Conservation (phyloP, 148 eudicot genomes). For the Rhododendron ferrugineum region DNA sequence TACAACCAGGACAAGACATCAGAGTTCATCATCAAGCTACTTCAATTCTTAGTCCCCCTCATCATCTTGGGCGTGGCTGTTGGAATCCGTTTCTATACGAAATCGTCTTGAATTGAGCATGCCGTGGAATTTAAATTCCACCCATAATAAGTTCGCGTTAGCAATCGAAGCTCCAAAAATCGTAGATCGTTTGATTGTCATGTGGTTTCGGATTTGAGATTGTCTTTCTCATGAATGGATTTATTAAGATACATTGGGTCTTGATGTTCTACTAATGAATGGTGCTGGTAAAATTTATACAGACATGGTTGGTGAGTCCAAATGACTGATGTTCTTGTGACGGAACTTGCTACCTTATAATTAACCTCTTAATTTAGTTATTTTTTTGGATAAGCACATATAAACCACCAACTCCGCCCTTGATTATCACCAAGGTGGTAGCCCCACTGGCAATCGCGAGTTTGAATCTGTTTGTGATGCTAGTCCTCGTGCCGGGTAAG, state of each 20-base stretch:
- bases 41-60: constrained; percentile 84
- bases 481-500: too few relatives aligned
- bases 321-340: background rate
- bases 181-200: background rate
- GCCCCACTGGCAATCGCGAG: too few relatives aligned
- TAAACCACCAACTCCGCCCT: too few relatives aligned
- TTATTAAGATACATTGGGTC: background rate
- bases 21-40: constrained; percentile 66
- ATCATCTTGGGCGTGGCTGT: constrained; percentile 65
- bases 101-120: constrained; percentile 35
- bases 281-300: background rate
- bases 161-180: background rate
- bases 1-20: constrained; percentile 66
- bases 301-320: background rate
- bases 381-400: too few relatives aligned
- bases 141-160: constrained; percentile 3
- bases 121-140: background rate
- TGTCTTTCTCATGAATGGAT: background rate
- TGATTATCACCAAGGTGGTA: too few relatives aligned
- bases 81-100: constrained; percentile 66
- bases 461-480: too few relatives aligned
- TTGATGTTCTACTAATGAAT: background rate
- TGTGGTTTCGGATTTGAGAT: background rate
- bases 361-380: too few relatives aligned
- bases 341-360: background rate